Evolutionary conservation across 169 alveolate genomes (phyloP).

Genomic region (Eimeria falciformis): DNA sequence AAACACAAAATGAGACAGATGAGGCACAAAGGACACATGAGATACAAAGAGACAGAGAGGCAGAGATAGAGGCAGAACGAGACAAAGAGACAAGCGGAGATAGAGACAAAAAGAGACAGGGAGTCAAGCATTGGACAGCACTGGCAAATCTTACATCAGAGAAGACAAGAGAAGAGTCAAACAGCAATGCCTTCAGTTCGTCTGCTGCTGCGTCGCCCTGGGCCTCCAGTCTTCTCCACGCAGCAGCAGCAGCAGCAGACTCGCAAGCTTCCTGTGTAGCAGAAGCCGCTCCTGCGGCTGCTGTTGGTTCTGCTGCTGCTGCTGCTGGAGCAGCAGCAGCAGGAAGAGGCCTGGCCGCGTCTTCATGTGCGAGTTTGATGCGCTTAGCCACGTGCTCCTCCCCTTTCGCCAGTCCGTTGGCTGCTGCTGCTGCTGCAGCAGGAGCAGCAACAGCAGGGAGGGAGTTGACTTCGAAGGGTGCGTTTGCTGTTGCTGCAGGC

Average conservation of each 20-base stretch:
- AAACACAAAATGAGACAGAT: neutral
- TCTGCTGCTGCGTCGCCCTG: constrained; percentile 35
- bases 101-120: neutral
- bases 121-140: neutral
- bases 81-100: neutral
- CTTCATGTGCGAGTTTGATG: constrained; percentile 35
- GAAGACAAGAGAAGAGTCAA: constrained; percentile 68
- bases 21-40: too few species aligned
- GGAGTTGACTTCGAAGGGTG: neutral
- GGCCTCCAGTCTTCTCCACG: constrained; percentile 4
- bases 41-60: too few species aligned
- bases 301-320: neutral
- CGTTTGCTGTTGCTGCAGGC: neutral
- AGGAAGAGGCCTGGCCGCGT: neutral
- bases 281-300: constrained; percentile 12
- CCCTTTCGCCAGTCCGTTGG: neutral
- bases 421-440: constrained; percentile 3
- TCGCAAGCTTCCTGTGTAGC: neutral
- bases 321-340: constrained; percentile 21
- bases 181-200: constrained; percentile 50
- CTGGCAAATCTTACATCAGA: constrained; percentile 68
- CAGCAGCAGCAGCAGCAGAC: constrained; percentile 41
- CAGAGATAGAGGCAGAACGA: neutral
- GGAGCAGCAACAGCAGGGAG: neutral
- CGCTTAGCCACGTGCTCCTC: constrained; percentile 60